These are phyloP conservation scores for Paracoccidioides lutzii DNA, from an alignment of 2,329 filamentous ascomycete species.

Conservation along the genomic window DNA sequence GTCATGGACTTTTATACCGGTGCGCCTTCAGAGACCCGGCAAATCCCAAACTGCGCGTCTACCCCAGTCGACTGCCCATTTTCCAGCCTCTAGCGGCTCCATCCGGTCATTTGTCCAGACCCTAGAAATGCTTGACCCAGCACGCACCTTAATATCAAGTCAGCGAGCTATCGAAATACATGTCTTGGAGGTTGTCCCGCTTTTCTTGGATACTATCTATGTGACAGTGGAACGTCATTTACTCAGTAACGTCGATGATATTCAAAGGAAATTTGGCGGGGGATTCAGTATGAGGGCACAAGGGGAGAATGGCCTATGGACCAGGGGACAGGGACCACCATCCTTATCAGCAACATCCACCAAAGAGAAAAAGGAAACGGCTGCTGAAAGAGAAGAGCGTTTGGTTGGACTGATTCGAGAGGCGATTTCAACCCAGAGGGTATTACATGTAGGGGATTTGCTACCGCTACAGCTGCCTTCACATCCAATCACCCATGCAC, in stretches of 20 bases:
- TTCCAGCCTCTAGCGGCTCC: conserved; percentile 58
- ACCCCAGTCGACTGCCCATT: conserved; percentile 63
- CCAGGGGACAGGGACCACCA: conserved; percentile 20
- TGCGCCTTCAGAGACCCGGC: conserved; percentile 40
- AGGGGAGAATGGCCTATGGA: conserved; percentile 29
- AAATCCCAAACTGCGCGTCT: conserved; percentile 45
- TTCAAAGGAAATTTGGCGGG: conserved; percentile 69
- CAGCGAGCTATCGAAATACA: conserved; percentile 73
- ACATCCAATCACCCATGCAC: conserved; percentile 75
- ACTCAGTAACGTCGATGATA: conserved; percentile 65
- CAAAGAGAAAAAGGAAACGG: conserved; percentile 23
- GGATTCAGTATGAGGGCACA: conserved; percentile 35
- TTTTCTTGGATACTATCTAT: conserved; percentile 73
- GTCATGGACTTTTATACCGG: conserved; percentile 75
- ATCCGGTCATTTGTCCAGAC: conserved; percentile 67
- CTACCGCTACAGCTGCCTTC: conserved; percentile 63
- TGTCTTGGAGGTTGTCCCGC: conserved; percentile 64
- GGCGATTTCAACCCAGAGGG: conserved; percentile 56
- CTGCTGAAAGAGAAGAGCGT: conserved; percentile 40
- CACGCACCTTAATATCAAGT: conserved; percentile 58
- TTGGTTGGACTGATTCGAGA: conserved; percentile 57
- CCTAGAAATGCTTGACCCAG: conserved; percentile 60
- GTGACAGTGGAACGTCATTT: conserved; percentile 74
- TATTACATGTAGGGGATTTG: conserved; percentile 75
- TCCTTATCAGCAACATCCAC: conserved; percentile 11